phyloP scores from a whole-genome alignment of 2,329 filamentous ascomycete genomes.

The Periconia digitata region DNA sequence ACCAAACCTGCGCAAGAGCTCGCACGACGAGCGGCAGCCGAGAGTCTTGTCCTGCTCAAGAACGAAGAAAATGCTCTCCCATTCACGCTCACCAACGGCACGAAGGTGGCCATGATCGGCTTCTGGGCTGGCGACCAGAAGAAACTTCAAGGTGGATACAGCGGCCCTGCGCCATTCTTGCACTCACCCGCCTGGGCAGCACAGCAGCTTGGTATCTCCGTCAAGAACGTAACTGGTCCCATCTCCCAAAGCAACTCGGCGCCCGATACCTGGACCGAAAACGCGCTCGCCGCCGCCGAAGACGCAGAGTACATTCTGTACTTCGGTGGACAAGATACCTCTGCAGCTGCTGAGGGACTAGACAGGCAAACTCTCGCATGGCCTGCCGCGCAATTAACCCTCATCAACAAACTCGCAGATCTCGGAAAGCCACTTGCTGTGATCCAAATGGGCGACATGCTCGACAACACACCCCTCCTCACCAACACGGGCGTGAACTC shows the following conservation, averaged over 20 bases:
- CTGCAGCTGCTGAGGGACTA: constrained; percentile 54
- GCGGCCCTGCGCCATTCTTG: constrained; percentile 58
- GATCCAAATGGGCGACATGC: constrained; percentile 52
- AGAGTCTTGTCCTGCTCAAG: constrained; percentile 54
- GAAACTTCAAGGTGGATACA: constrained; percentile 63
- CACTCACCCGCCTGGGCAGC: constrained; percentile 57
- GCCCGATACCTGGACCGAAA: constrained; percentile 16
- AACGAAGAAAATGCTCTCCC: constrained; percentile 53
- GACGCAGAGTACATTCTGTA: constrained; percentile 57
- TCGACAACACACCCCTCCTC: constrained; percentile 52
- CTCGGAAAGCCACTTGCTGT: constrained; percentile 56
- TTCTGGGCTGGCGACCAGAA: constrained; percentile 60
- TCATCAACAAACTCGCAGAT: constrained; percentile 53
- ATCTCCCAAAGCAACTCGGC: constrained; percentile 15
- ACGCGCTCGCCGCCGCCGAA: constrained; percentile 31
- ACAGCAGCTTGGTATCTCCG: constrained; percentile 47
- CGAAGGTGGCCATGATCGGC: constrained; percentile 58
- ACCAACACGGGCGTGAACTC: constrained; percentile 17
- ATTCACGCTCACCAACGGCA: constrained; percentile 40
- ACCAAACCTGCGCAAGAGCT: constrained; percentile 57
- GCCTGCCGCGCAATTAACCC: constrained; percentile 54
- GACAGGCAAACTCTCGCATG: constrained; percentile 58
- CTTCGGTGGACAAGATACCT: constrained; percentile 58
- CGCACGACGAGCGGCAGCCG: constrained; percentile 55
- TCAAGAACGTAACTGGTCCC: constrained; percentile 30